Base-by-base conservation (phyloP, 78 protist species). In the Dictyostelium citrinum region DNA sequence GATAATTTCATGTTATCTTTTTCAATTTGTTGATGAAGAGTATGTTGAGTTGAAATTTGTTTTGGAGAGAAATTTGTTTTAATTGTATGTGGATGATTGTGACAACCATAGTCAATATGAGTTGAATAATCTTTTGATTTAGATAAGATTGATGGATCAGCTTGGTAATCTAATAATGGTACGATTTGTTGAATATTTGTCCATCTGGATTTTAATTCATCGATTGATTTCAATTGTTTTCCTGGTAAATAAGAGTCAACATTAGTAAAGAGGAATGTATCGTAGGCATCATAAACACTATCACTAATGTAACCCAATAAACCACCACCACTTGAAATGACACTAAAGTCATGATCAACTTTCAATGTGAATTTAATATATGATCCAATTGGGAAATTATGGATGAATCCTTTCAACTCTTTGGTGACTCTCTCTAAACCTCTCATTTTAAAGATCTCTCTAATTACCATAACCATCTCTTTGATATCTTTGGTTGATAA, bases 351-450 rank as follows among this genome's bases (percentile, higher is more conserved):
- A 27, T 85, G 91, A 14, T 85, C 91, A 1, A 85, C 29, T 24
- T 39, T 61, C 17, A 85, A 60, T 5, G 22, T 17, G 64, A 85
- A 85, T 29, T 85, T 85, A 71, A 76, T 75, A 22, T 76, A 85
- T 60, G 77, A 39, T 14, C 75, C 60, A 39, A 16, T 39, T 37
- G 76, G 70, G 31, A 22, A 71, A 29, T 46, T 27, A 1, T 58
- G 51, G 14, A 85, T 60, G 91, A 85, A 85, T 58, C 84, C 82
- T 31, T 58, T 43, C 24, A 76, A n/a, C 5, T 85, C 91, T n/a
- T 29, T 85, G 29, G 80, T 39, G 0, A 85, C 45, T 76, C 91
- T 74, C 39, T 85, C 91, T 0, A 33, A 4, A 27, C 91, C 91
- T 39, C 83, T 35, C 33, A 85, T 60, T 7, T 51, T 37, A n/a